phyloP scores from a whole-genome alignment of 768 basidiomycete species.

The Glaciozyma antarctica region DNA sequence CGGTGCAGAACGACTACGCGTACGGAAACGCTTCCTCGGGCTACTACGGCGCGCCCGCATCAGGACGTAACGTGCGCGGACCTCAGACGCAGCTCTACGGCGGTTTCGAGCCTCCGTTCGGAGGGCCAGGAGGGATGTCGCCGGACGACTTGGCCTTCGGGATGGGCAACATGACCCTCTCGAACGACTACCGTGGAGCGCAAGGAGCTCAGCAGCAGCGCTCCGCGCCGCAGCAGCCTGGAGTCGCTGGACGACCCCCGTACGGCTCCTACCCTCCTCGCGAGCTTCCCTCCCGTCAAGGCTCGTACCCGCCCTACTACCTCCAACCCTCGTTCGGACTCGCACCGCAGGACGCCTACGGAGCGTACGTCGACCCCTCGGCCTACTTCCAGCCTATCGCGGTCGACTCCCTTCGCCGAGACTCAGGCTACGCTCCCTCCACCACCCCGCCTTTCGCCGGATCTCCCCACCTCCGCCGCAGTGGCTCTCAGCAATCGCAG shows the following conservation, averaged over 20 bases:
- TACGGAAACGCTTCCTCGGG: neutral
- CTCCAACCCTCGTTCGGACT: neutral
- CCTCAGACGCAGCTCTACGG: neutral
- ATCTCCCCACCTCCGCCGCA: neutral
- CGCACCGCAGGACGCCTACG: neutral
- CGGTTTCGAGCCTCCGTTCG: neutral
- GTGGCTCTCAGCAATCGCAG: neutral
- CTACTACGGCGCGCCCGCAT: neutral
- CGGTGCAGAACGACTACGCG: neutral
- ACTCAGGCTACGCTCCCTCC: constrained; percentile 6
- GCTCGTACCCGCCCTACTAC: neutral
- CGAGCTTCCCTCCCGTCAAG: neutral
- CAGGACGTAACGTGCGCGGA: neutral
- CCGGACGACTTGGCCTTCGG: constrained; percentile 23
- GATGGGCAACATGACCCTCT: constrained; percentile 16
- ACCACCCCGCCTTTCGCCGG: neutral
- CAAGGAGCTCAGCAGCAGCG: neutral
- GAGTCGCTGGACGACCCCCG: neutral
- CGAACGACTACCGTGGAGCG: neutral
- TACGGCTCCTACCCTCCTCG: neutral
- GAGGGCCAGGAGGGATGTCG: neutral
- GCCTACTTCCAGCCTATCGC: constrained; percentile 14
- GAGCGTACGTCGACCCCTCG: constrained; percentile 8
- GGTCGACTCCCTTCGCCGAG: constrained; percentile 7
- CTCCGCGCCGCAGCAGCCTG: neutral